Evolutionary conservation across 768 basidiomycete genomes (phyloP).

Genomic region (Termitomyces sp.): DNA sequence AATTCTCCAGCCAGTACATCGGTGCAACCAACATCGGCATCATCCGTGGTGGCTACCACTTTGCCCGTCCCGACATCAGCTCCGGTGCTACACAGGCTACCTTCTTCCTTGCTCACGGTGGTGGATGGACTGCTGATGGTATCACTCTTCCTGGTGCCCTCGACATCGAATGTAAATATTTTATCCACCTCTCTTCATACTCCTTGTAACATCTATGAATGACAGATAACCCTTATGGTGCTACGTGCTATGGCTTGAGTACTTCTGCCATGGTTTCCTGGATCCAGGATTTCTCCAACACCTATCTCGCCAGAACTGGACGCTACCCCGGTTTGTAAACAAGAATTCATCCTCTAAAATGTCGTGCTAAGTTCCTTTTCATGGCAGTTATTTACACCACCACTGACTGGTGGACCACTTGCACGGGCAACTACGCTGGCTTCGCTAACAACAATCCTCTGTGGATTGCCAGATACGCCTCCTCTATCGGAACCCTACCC

Average conservation of each 20-base stretch:
- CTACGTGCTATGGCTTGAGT: constrained; percentile 51
- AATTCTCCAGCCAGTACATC: constrained; percentile 47
- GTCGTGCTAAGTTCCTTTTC: neutral
- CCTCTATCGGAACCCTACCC: constrained; percentile 48
- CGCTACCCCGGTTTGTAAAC: constrained; percentile 36
- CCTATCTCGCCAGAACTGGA: constrained; percentile 44
- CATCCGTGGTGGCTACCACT: constrained; percentile 46
- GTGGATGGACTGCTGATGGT: constrained; percentile 21
- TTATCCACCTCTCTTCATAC: neutral
- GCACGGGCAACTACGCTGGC: constrained; percentile 54
- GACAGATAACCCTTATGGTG: constrained; percentile 47
- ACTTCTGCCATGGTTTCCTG: constrained; percentile 54
- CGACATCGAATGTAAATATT: constrained; percentile 55
- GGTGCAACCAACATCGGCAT: constrained; percentile 53
- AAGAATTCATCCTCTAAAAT: neutral
- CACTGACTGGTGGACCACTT: constrained; percentile 63
- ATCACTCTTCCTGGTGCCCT: constrained; percentile 59
- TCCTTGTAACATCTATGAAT: neutral
- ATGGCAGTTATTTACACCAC: constrained; percentile 54
- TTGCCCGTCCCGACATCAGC: constrained; percentile 47
- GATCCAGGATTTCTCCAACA: constrained; percentile 58
- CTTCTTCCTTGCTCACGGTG: constrained; percentile 57
- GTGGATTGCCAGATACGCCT: constrained; percentile 56
- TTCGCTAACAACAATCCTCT: constrained; percentile 53
- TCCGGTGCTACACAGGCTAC: constrained; percentile 57